Conservation (phyloP, 768 basidiomycete genomes). For the Leccinellum rugosiceps region DNA sequence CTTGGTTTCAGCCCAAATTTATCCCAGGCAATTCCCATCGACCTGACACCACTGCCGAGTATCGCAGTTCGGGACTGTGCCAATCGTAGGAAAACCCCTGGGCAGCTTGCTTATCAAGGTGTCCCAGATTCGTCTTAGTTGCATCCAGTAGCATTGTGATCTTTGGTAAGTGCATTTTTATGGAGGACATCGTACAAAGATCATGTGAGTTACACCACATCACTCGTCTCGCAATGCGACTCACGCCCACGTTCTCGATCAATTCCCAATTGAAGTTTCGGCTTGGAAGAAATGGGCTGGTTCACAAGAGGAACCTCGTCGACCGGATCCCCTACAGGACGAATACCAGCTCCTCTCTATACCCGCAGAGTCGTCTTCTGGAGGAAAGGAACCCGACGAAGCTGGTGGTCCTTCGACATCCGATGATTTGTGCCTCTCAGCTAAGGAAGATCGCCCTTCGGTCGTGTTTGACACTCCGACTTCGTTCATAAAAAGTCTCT, state of each 20-base stretch:
- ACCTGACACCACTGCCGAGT: not conserved
- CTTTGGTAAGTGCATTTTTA: not conserved
- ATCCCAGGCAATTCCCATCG: not conserved
- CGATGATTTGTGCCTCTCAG: not conserved
- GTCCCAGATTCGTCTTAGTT: not conserved
- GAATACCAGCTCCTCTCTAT: slow-evolving; percentile 24
- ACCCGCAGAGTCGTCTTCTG: slow-evolving; percentile 3
- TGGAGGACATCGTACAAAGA: not conserved
- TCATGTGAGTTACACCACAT: slow-evolving; percentile 11
- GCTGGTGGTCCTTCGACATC: not conserved
- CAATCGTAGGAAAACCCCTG: not conserved
- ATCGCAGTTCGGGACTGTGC: not conserved
- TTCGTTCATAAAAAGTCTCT: slow-evolving; percentile 16
- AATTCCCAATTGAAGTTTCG: slow-evolving; percentile 4
- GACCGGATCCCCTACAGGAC: slow-evolving; percentile 12
- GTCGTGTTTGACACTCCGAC: slow-evolving; percentile 21
- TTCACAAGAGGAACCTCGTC: not conserved
- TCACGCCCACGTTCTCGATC: not conserved
- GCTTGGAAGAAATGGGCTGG: slow-evolving; percentile 19
- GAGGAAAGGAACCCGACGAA: slow-evolving; percentile 10
- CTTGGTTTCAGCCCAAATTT: not conserved
- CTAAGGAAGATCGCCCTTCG: slow-evolving; percentile 10
- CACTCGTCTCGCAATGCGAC: not conserved
- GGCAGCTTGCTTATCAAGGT: not conserved
- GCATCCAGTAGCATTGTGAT: not conserved